Conservation (phyloP, 2,329 filamentous ascomycete species). For the Blumeria hordei region DNA sequence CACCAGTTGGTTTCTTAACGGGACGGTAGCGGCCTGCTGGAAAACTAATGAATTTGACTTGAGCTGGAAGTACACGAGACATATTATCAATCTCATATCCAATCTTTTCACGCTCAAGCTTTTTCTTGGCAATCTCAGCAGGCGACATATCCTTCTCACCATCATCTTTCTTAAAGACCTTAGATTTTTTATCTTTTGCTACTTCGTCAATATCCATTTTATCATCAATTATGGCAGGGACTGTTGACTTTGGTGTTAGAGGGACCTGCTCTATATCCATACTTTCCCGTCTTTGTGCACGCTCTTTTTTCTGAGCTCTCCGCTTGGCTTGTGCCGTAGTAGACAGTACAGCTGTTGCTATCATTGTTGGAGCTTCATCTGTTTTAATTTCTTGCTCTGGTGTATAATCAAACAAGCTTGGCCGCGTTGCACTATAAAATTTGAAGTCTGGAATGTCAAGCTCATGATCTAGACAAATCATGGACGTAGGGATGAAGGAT, state of each 20-base stretch:
- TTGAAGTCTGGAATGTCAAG: conserved; percentile 85
- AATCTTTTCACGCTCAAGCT: conserved; percentile 83
- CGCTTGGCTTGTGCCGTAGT: conserved; percentile 95
- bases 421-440: conserved; percentile 82
- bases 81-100: conserved; percentile 95
- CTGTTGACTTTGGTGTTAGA: conserved; percentile 37
- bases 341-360: conserved; percentile 85
- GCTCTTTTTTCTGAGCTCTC: conserved; percentile 81
- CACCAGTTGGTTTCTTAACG: conserved; percentile 84
- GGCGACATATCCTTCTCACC: conserved; percentile 30
- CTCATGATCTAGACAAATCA: conserved; percentile 85
- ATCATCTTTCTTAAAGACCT: conserved; percentile 35
- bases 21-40: conserved; percentile 75
- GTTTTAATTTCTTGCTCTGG: conserved; percentile 89
- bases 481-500: conserved; percentile 86
- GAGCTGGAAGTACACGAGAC: conserved; percentile 74
- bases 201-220: conserved; percentile 75
- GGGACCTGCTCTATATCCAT: conserved; percentile 81
- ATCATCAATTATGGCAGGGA: conserved; percentile 28
- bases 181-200: conserved; percentile 21
- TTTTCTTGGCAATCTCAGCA: conserved; percentile 51
- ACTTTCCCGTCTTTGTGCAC: conserved; percentile 67
- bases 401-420: conserved; percentile 92
- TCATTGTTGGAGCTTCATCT: conserved; percentile 78
- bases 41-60: conserved; percentile 92